Percentiles rank a stretch among this genome's conserved stretches.
These are phyloP conservation scores for Cryphonectria carpinicola DNA, from an alignment of 2,329 filamentous ascomycete genomes.

Conservation along the genomic window DNA sequence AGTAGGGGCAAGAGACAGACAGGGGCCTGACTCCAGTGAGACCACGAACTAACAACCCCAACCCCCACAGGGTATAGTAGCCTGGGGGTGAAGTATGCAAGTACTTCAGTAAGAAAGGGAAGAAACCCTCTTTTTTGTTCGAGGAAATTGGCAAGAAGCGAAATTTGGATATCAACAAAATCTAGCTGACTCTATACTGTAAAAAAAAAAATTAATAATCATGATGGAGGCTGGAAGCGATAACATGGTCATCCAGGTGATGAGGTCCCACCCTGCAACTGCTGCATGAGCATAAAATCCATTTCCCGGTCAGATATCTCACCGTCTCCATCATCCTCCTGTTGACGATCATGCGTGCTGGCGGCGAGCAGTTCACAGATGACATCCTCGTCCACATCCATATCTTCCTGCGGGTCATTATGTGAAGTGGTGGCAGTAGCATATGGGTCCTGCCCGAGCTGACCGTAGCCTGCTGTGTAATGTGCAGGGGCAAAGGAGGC, in stretches of 20 bases:
- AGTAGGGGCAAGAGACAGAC: neutral
- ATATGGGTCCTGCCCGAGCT: constrained; percentile 37
- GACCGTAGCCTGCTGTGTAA: constrained; percentile 34
- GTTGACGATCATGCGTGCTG: constrained; percentile 32
- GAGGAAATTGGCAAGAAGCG: neutral
- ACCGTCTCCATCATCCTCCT: constrained; percentile 29
- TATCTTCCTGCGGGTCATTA: constrained; percentile 38
- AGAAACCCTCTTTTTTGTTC: neutral
- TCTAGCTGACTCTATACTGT: neutral
- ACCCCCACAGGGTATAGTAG: neutral
- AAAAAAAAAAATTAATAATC: too few relatives aligned
- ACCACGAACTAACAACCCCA: neutral
- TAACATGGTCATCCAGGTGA: constrained; percentile 5
- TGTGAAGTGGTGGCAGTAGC: constrained; percentile 34
- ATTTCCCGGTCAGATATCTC: constrained; percentile 51
- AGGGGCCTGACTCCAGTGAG: neutral
- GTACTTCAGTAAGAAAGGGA: neutral
- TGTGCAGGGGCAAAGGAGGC: constrained; percentile 31
- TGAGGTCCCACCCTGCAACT: constrained; percentile 38
- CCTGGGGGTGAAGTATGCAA: neutral
- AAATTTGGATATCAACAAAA: constrained; percentile 1
- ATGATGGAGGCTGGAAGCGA: neutral
- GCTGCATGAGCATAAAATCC: constrained; percentile 54
- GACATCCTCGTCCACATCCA: constrained; percentile 48
- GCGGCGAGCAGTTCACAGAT: constrained; percentile 60